Evolutionary conservation across 495 filamentous ascomycete species (phyloP), one percentile per base, ranked within the genome.

Genomic region (Aspergillus kassunensis): DNA sequence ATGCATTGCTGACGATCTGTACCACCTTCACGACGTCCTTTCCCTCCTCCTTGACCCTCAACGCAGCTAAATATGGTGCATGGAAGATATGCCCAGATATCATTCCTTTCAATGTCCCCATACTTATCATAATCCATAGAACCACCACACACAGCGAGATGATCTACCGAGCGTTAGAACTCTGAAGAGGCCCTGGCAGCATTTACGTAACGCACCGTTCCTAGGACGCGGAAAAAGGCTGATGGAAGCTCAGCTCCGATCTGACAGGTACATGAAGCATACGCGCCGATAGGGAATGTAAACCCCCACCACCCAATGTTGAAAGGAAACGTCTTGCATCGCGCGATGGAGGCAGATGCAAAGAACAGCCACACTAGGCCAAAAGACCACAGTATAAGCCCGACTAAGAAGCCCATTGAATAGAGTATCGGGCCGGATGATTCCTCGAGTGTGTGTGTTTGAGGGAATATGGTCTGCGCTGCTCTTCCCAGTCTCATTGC

Each of bases 231-330:
- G 53, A 85, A 83, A 58, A 86, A 80, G 5, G 25, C 44, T 6
- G 76, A 83, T 1, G 68, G 66, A 33, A 83, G 58, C 53, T 81
- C 79, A 29, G 66, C 52, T 4, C 70, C 80, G 7, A 84, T 53
- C 37, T 69, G 60, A 11, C 61, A 66, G 1, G 82, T 83, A 20
- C 71, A 68, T 5, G 70, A 57, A 0, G 81, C 70, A 56, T 77
- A 82, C n/a, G 78, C 78, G 24, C 78, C 81, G 20, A 84, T 53
- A 0, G 83, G 83, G 45, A 86, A 87, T 2, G 74, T 81, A 44
- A 86, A 85, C 4, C 76, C 78, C 83, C 83, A 87, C 82, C 82
- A 86, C 1, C 82, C 83, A 58, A 85, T 79, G 47, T 85, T 85
- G 61, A 86, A 86, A 0, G 83, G 80, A 42, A 86, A 84, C 11